These are phyloP conservation scores for Tremella fuciformis DNA, from an alignment of 768 basidiomycete species.

Conservation along the genomic window DNA sequence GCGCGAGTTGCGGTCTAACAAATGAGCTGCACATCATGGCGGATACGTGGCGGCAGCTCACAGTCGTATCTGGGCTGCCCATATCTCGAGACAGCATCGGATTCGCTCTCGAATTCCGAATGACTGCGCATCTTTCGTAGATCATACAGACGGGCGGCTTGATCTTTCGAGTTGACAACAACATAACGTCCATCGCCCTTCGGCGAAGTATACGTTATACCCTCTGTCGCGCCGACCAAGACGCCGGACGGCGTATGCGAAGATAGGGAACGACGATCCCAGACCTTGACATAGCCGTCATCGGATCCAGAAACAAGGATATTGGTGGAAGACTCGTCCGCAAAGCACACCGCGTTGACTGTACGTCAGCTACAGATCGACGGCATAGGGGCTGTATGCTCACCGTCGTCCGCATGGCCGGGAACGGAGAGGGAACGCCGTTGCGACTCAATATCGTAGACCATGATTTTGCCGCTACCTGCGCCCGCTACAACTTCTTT, in stretches of 20 bases:
- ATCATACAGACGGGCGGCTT: constrained; percentile 87
- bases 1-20: constrained; percentile 29
- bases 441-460: constrained; percentile 84
- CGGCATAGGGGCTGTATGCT: constrained; percentile 10
- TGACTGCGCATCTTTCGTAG: constrained; percentile 83
- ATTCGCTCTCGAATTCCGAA: constrained; percentile 63
- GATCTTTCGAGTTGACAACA: constrained; percentile 95
- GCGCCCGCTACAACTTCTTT: constrained; percentile 94
- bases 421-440: constrained; percentile 74
- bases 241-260: constrained; percentile 80
- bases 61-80: constrained; percentile 63
- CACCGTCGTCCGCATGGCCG: constrained; percentile 77
- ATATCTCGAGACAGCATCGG: constrained; percentile 56
- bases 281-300: constrained; percentile 90
- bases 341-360: constrained; percentile 92
- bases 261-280: constrained; percentile 63
- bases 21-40: constrained; percentile 1
- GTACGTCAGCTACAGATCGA: background rate
- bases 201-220: constrained; percentile 88
- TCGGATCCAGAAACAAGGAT: constrained; percentile 93
- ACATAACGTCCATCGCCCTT: constrained; percentile 96
- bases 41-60: constrained; percentile 56
- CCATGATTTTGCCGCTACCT: constrained; percentile 55
- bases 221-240: constrained; percentile 88
- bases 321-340: constrained; percentile 86